A percentile compares a stretch with the other conserved stretches of the same genome.
phyloP scores from a whole-genome alignment of 305 asterid genomes.

The Rubia occidens region DNA sequence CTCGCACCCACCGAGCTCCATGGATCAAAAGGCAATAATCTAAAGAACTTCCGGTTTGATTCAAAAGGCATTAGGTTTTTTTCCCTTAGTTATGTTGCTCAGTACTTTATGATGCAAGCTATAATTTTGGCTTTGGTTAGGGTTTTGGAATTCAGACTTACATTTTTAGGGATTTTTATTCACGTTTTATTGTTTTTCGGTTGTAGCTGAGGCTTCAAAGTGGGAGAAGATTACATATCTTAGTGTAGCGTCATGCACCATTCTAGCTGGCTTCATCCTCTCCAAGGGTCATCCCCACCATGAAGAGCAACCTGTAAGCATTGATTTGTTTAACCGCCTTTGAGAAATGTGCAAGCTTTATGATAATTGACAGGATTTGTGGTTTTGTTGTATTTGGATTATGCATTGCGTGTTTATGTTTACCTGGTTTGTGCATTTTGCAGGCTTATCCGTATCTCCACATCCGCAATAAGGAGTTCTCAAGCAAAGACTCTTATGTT shows the following conservation, averaged over 20 bases:
- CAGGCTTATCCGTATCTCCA: conserved; percentile 64
- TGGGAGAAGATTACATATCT: conserved; percentile 69
- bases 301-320: conserved; percentile 60
- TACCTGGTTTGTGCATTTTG: conserved; percentile 15
- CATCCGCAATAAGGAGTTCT: conserved; percentile 79
- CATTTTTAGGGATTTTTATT: not conserved
- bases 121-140: not conserved
- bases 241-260: conserved; percentile 37
- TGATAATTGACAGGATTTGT: not conserved
- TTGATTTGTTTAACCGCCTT: not conserved
- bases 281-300: conserved; percentile 61
- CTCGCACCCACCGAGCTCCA: no score
- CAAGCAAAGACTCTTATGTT: conserved; percentile 8
- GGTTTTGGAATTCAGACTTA: not conserved
- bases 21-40: not conserved
- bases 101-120: not conserved
- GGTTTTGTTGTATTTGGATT: no score
- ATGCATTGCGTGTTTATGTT: conserved; percentile 2
- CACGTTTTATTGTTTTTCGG: not conserved
- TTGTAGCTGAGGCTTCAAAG: conserved; percentile 61
- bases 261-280: conserved; percentile 37
- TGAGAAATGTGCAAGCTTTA: not conserved
- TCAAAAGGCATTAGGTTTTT: not conserved
- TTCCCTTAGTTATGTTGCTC: not conserved
- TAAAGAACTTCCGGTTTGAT: conserved; percentile 3